Conservation (phyloP, 2,329 filamentous ascomycete species). For the Calonectria hawksworthii region DNA sequence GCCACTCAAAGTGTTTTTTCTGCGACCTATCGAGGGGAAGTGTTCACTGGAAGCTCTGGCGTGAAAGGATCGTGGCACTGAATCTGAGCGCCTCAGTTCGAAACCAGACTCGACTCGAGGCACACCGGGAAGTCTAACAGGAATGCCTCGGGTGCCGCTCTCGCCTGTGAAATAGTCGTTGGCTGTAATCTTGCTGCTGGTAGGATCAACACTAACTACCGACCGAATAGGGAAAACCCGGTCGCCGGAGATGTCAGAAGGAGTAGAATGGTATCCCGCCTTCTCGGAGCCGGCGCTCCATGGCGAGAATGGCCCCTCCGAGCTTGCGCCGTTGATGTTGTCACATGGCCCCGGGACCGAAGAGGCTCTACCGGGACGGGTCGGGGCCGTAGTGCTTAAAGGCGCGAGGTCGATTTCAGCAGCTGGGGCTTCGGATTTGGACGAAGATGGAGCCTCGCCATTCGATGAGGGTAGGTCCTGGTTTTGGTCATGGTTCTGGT, state of each 20-base stretch:
- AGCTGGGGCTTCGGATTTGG: constrained; percentile 29
- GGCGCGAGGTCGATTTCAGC: constrained; percentile 21
- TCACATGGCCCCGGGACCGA: constrained; percentile 38
- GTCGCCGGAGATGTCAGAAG: constrained; percentile 61
- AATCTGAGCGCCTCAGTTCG: constrained; percentile 47
- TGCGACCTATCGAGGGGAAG: constrained; percentile 40
- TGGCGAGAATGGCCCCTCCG: constrained; percentile 53
- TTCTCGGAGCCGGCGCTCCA: constrained; percentile 59
- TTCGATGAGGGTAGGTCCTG: background rate
- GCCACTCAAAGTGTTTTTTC: constrained; percentile 54
- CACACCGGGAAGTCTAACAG: constrained; percentile 47
- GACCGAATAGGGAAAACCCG: constrained; percentile 87
- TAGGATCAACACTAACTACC: constrained; percentile 78
- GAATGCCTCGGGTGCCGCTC: constrained; percentile 48
- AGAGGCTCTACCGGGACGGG: constrained; percentile 26
- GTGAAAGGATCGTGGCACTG: constrained; percentile 40
- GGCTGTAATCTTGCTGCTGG: constrained; percentile 53
- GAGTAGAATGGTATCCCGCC: constrained; percentile 46
- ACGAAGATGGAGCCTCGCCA: constrained; percentile 29
- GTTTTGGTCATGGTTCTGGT: constrained; percentile 4
- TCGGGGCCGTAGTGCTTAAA: constrained; percentile 19
- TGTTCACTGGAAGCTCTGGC: constrained; percentile 37
- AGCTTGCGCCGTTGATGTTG: constrained; percentile 33
- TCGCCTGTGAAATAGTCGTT: constrained; percentile 58
- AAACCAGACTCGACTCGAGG: constrained; percentile 47